Conservation (phyloP, 2,329 filamentous ascomycete species). For the Cryphonectria radicalis region DNA sequence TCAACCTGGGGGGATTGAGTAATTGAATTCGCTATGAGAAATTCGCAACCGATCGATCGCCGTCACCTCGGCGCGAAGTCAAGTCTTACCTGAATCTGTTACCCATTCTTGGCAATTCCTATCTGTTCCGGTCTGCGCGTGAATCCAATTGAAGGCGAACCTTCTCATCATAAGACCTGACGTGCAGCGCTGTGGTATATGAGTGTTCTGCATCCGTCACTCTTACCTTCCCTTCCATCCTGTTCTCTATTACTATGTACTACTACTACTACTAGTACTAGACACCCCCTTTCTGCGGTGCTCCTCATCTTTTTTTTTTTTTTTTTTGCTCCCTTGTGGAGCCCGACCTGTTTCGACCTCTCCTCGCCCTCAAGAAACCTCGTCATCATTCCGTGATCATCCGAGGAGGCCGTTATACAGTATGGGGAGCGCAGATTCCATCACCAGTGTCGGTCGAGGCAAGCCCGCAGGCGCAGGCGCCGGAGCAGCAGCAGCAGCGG, state of each 20-base stretch:
- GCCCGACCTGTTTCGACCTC: not conserved
- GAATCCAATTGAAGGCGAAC: not conserved
- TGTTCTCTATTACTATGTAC: not conserved
- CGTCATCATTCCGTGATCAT: not conserved
- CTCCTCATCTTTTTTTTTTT: not conserved
- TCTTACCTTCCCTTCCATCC: not conserved
- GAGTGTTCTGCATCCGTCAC: not conserved
- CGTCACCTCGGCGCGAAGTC: not conserved
- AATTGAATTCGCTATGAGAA: slow-evolving; percentile 13
- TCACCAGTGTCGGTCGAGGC: slow-evolving; percentile 14
- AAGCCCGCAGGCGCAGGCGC: slow-evolving; percentile 16
- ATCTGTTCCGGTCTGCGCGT: not conserved
- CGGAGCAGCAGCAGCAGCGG: slow-evolving; percentile 48
- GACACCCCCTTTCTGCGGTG: not conserved
- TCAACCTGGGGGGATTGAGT: slow-evolving; percentile 11
- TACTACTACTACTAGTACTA: not conserved
- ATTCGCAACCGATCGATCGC: slow-evolving; percentile 4
- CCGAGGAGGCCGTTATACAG: not conserved
- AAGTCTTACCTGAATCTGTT: slow-evolving; percentile 10
- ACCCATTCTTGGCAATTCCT: slow-evolving; percentile 2
- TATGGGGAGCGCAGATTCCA: slow-evolving; percentile 15
- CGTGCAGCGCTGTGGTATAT: not conserved
- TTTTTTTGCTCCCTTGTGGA: not conserved
- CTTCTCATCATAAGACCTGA: not conserved
- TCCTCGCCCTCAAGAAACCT: not conserved